A percentile compares a stretch with the other conserved stretches of the same genome.
phyloP scores from a whole-genome alignment of 495 filamentous ascomycete species.

The Neurospora sp. region DNA sequence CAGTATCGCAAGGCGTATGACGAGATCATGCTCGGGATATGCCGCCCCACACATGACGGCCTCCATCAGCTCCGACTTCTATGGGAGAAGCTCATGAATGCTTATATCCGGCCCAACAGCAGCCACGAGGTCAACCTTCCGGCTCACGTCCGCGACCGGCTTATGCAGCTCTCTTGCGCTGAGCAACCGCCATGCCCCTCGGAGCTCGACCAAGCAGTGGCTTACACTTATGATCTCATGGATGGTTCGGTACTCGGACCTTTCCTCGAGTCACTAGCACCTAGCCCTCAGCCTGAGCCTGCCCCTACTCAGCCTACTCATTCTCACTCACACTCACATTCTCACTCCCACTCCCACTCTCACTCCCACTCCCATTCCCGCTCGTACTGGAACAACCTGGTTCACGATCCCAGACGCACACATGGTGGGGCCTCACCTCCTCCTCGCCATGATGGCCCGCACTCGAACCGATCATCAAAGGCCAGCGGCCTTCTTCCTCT shows the following conservation, averaged over 20 bases:
- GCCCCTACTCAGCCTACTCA: constrained; percentile 23
- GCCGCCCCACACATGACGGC: not conserved
- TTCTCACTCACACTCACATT: constrained; percentile 9
- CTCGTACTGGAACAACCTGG: not conserved
- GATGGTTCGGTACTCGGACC: constrained; percentile 86
- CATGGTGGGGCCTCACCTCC: not conserved
- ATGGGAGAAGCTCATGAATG: constrained; percentile 55
- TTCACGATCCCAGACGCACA: not conserved
- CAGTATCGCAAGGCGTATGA: constrained; percentile 75
- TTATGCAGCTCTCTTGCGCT: constrained; percentile 54
- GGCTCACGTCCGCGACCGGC: constrained; percentile 66
- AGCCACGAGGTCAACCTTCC: constrained; percentile 91
- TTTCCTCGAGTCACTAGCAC: constrained; percentile 55
- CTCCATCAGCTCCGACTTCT: constrained; percentile 38
- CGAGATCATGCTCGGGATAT: constrained; percentile 29
- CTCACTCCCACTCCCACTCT: not conserved
- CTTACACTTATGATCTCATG: constrained; percentile 90
- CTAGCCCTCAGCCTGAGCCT: not conserved
- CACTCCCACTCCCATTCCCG: not conserved
- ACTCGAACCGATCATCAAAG: constrained; percentile 33
- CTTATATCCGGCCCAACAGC: constrained; percentile 71
- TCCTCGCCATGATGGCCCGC: constrained; percentile 11
- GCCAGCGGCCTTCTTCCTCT: constrained; percentile 30
- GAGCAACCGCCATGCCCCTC: constrained; percentile 65
- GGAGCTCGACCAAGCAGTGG: constrained; percentile 76